Evolutionary conservation across 257 asterid genomes (phyloP).

Genomic region (Scutellaria galericulata): DNA sequence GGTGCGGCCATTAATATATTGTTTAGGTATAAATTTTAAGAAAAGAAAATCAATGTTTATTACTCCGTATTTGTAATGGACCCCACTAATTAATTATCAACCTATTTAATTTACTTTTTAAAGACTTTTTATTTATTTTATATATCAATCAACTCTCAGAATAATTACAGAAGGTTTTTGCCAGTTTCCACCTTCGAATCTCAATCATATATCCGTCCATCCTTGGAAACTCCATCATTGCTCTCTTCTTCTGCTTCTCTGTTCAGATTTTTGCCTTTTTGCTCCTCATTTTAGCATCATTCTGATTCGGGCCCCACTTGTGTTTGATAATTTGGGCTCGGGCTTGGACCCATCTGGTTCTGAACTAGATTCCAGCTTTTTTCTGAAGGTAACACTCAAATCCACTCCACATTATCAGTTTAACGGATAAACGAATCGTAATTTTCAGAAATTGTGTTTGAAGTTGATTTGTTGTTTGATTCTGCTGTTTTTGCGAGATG

Average conservation of each 20-base stretch:
- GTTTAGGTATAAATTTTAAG: too few species aligned
- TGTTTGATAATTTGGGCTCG: constrained; percentile 30
- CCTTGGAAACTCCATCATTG: constrained; percentile 24
- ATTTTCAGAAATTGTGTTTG: constrained; percentile 4
- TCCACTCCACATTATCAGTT: neutral
- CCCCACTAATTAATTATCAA: constrained; percentile 25
- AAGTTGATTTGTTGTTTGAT: neutral
- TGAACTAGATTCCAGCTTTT: constrained; percentile 34
- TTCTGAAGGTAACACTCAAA: constrained; percentile 28
- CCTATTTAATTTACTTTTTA: constrained; percentile 4
- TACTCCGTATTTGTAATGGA: neutral
- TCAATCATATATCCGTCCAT: constrained; percentile 13
- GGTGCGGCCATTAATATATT: too few species aligned
- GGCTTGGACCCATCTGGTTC: constrained; percentile 34
- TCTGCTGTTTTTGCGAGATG: neutral
- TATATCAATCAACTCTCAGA: constrained; percentile 19
- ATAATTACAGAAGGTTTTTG: constrained; percentile 35
- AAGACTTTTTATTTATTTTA: neutral
- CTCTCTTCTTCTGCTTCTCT: neutral
- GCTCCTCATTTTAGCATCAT: constrained; percentile 27
- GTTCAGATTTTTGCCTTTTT: neutral
- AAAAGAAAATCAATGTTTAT: too few species aligned
- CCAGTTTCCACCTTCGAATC: constrained; percentile 33
- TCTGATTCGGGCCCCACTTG: constrained; percentile 27
- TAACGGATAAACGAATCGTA: neutral